Conservation (phyloP, 1,284 basidiomycete species). For the Fomitopsis schrenkii region DNA sequence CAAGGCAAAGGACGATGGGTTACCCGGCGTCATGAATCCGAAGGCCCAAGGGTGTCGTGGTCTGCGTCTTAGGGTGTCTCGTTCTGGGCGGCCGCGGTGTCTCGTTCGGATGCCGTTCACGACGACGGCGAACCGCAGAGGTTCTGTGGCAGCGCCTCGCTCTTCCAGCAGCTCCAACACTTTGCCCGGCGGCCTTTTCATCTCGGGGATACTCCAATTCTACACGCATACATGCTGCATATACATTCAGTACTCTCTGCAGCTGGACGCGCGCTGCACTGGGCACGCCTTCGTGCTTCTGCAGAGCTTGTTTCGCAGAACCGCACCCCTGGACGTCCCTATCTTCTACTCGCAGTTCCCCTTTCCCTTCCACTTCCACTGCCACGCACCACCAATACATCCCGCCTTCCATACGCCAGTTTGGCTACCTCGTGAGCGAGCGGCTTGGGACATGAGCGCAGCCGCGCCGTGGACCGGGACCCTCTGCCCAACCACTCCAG, state of each 20-base stretch:
- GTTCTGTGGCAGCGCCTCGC: not conserved
- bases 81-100: not conserved
- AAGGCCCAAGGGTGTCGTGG: too few species aligned
- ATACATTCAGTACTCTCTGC: not conserved
- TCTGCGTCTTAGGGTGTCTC: not conserved
- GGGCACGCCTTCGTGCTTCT: not conserved
- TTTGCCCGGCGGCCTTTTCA: not conserved
- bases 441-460: too few species aligned
- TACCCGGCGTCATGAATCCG: too few species aligned
- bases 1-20: too few species aligned
- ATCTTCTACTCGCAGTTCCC: not conserved
- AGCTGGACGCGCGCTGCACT: too few species aligned
- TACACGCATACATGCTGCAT: not conserved
- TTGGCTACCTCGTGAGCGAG: too few species aligned
- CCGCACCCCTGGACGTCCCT: not conserved
- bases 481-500: too few species aligned
- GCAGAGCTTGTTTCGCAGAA: not conserved
- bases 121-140: not conserved
- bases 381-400: not conserved
- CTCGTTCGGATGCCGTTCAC: not conserved
- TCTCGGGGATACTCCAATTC: not conserved
- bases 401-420: too few species aligned
- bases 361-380: too few species aligned
- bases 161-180: not conserved
- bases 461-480: too few species aligned